These are phyloP conservation scores for Penicillium cinerascens DNA, from an alignment of 495 filamentous ascomycete genomes.

Conservation along the genomic window DNA sequence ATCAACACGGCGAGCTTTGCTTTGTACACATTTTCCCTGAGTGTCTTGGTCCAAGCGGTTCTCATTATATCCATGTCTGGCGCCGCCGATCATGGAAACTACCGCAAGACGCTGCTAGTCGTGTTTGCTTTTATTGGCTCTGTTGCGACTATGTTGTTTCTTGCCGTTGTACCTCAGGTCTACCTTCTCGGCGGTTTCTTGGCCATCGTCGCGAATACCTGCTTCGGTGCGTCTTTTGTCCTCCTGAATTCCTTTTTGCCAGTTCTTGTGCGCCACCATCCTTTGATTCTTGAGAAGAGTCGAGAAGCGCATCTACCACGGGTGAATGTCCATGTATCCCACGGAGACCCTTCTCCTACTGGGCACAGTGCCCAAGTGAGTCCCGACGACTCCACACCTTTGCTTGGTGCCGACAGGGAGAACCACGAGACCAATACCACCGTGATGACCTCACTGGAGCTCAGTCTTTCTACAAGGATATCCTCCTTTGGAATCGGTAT, in stretches of 20 bases:
- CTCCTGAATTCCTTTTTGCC: conserved; percentile 82
- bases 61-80: conserved; percentile 94
- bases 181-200: conserved; percentile 79
- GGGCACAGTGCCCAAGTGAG: neutral
- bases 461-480: conserved; percentile 76
- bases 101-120: conserved; percentile 82
- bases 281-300: conserved; percentile 35
- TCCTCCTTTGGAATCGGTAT: conserved; percentile 88
- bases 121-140: conserved; percentile 79
- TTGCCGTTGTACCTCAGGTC: conserved; percentile 66
- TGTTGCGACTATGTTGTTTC: conserved; percentile 81
- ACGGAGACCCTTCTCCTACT: neutral
- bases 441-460: conserved; percentile 52
- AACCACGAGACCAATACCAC: conserved; percentile 12
- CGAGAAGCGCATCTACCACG: neutral
- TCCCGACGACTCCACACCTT: conserved; percentile 34
- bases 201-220: conserved; percentile 87
- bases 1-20: conserved; percentile 97
- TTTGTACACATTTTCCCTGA: conserved; percentile 95
- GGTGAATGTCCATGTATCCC: conserved; percentile 30
- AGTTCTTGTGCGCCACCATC: conserved; percentile 74
- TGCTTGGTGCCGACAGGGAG: conserved; percentile 16
- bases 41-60: conserved; percentile 82
- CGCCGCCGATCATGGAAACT: conserved; percentile 91
- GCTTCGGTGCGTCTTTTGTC: conserved; percentile 83